Evolutionary conservation across 306 rosid species (phyloP), one percentile per base, ranked within the genome.

Genomic region (Glycine latifolia): DNA sequence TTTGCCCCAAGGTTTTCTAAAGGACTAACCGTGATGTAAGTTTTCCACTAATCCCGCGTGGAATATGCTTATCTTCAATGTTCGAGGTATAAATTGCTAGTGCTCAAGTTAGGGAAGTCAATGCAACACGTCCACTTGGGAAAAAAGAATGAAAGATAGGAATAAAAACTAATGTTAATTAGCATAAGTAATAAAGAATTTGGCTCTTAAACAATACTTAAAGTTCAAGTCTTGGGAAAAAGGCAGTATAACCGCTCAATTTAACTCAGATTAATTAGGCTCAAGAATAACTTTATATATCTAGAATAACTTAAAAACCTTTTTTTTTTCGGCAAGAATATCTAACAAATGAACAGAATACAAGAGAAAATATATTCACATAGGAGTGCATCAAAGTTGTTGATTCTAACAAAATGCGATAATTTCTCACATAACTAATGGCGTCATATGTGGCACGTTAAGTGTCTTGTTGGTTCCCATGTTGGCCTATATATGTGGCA

Each of bases 51-150:
- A 81, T 76, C 84, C 88, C 79, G 88, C 79, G 12, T 68, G 76
- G 90, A 88, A 86, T 91, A 91, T 91, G 89, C 93, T 82, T 82
- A 50, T 61, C 81, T 79, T 76, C 15, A 14, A 44, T 43, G 67
- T 35, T 13, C 46, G 2, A 74, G 70, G 31, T n/a, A 66, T 79
- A 33, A n/a, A 33, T 63, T 26, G 3, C 41, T 2, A 13, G 39
- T 20, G 67, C 70, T 77, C 59, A 35, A 73, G 47, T 78, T 60
- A 47, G 68, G 41, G 58, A 72, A 63, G 83, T 79, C 53, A 75
- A 79, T 43, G 83, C 20, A 53, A 48, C 12, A 66, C 87, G 73
- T 72, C 66, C 48, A 2, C 60, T 15, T 11, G 16, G 14, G 31
- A 20, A 5, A 26, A 44, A 37, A 65, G 1, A 37, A 7, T 35